A percentile compares a stretch with the other conserved stretches of the same genome.
These are phyloP conservation scores for Anthoceros angustus DNA, from an alignment of 225 moss, liverwort and hornwort species.

Conservation along the genomic window DNA sequence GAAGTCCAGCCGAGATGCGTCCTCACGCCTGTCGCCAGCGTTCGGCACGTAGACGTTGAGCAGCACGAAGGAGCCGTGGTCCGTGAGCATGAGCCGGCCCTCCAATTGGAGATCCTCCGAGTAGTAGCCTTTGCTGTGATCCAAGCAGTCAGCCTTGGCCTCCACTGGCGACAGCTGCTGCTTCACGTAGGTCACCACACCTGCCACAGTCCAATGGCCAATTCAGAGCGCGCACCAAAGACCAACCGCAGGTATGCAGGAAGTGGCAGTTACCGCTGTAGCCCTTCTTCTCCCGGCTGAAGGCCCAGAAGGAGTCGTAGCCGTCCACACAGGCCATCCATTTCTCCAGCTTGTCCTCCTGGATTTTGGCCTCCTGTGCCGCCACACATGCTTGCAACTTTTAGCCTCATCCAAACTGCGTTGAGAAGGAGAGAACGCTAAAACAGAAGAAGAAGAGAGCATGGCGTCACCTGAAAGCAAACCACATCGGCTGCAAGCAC, in stretches of 20 bases:
- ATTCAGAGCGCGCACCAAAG: slow-evolving; percentile 3
- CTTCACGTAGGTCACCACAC: slow-evolving; percentile 74
- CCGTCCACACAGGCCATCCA: slow-evolving; percentile 77
- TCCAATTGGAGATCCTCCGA: slow-evolving; percentile 43
- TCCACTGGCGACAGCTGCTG: slow-evolving; percentile 41
- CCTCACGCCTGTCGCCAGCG: slow-evolving; percentile 51
- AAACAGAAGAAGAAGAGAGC: not conserved
- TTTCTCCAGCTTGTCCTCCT: slow-evolving; percentile 71
- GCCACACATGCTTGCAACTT: not conserved
- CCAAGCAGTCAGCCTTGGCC: slow-evolving; percentile 59
- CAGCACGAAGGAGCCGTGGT: slow-evolving; percentile 68
- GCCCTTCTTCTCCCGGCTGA: slow-evolving; percentile 60
- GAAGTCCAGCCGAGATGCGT: slow-evolving; percentile 57
- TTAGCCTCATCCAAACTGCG: not conserved
- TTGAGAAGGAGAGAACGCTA: not conserved
- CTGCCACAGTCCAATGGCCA: slow-evolving; percentile 14
- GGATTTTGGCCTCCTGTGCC: slow-evolving; percentile 64
- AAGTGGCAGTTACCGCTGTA: slow-evolving; percentile 45
- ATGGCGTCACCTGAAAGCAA: slow-evolving; percentile 41
- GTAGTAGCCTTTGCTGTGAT: slow-evolving; percentile 16
- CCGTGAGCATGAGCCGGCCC: slow-evolving; percentile 56
- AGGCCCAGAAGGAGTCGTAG: slow-evolving; percentile 73
- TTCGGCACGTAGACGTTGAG: slow-evolving; percentile 75
- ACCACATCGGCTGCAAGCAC: slow-evolving; percentile 51
- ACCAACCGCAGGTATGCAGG: not conserved